phyloP scores from a whole-genome alignment of 345 rosid genomes.

The Euphorbia lathyris region DNA sequence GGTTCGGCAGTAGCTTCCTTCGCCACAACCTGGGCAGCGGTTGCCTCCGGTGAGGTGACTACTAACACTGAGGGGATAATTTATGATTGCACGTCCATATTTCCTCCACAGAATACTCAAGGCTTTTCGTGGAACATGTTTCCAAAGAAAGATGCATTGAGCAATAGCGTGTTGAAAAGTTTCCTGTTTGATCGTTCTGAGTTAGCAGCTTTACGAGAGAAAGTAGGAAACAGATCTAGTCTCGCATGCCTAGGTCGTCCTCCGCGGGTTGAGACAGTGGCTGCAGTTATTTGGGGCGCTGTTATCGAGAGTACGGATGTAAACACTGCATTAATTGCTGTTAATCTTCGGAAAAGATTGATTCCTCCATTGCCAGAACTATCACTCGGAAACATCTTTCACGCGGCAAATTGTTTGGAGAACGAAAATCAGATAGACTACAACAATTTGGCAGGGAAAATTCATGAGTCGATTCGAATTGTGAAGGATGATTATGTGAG shows the following conservation, averaged over 20 bases:
- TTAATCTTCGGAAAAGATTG: constrained; percentile 21
- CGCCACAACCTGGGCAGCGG: constrained; percentile 13
- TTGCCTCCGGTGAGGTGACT: background rate
- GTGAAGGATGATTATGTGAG: constrained; percentile 15
- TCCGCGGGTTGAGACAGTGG: constrained; percentile 1
- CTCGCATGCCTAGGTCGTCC: background rate
- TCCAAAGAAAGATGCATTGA: background rate
- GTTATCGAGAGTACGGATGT: background rate
- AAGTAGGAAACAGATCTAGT: background rate
- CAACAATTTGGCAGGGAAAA: constrained; percentile 3
- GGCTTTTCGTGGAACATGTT: background rate
- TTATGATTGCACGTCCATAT: constrained; percentile 19
- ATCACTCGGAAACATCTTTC: background rate
- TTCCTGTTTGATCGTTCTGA: constrained; percentile 7
- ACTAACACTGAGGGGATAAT: background rate
- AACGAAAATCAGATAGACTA: background rate
- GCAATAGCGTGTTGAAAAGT: background rate
- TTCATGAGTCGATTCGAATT: constrained; percentile 13
- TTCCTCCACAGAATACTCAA: constrained; percentile 19
- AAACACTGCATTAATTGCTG: background rate
- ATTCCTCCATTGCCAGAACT: constrained; percentile 21
- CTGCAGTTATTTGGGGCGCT: constrained; percentile 9
- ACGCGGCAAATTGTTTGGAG: background rate
- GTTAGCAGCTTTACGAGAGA: background rate
- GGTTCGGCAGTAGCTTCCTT: constrained; percentile 12